Evolutionary conservation across 306 rosid species (phyloP).

Genomic region (Arachis stenosperma): DNA sequence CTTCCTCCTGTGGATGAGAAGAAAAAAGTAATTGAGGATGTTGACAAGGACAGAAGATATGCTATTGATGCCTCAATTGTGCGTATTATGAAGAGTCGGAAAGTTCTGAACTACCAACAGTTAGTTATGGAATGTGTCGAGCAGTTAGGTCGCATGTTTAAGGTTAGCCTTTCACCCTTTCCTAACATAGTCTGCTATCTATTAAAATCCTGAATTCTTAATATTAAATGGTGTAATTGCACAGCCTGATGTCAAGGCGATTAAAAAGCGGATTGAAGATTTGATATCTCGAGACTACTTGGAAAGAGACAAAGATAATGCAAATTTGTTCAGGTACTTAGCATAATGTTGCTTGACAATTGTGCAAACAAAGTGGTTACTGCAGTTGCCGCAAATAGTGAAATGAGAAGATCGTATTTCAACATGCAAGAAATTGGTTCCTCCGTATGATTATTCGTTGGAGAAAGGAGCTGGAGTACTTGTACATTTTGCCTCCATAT

Average conservation of each 20-base stretch:
- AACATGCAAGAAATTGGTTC: conserved; percentile 38
- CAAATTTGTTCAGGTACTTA: conserved; percentile 79
- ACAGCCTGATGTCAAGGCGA: conserved; percentile 94
- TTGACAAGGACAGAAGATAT: conserved; percentile 92
- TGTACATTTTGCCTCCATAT: conserved; percentile 61
- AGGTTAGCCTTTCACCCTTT: conserved; percentile 51
- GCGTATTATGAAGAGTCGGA: conserved; percentile 91
- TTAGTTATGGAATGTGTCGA: conserved; percentile 91
- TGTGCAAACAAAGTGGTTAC: conserved; percentile 34
- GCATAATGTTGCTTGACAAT: conserved; percentile 59
- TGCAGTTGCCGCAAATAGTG: conserved; percentile 38
- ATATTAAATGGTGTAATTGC: conserved; percentile 29
- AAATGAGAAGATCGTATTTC: conserved; percentile 42
- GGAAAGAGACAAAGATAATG: conserved; percentile 93
- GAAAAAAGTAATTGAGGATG: conserved; percentile 91
- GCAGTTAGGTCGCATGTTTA: conserved; percentile 91
- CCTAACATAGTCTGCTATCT: background rate
- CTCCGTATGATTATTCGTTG: conserved; percentile 38
- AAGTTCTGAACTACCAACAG: conserved; percentile 78
- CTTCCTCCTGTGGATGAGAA: conserved; percentile 97
- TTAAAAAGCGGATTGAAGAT: conserved; percentile 92
- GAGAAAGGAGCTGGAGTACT: conserved; percentile 45
- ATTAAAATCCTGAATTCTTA: conserved; percentile 6
- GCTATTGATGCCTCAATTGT: conserved; percentile 96
- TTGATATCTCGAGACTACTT: conserved; percentile 93